Percentiles rank a stretch among this genome's conserved stretches.
Evolutionary conservation across 2,329 filamentous ascomycete genomes (phyloP).

Genomic region (Sporothrix sp.): DNA sequence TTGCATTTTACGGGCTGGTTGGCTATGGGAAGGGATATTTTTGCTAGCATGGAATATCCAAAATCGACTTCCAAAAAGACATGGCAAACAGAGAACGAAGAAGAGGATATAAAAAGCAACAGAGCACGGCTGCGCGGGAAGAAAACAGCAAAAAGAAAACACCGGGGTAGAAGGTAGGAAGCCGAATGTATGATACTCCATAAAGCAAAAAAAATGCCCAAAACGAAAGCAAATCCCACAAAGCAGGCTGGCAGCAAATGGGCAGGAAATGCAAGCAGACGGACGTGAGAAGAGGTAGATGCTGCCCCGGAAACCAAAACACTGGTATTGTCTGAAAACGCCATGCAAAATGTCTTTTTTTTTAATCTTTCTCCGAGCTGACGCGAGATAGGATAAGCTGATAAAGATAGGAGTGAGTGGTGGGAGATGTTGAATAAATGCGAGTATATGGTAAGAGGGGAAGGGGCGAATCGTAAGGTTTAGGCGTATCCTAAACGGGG

Average conservation of each 20-base stretch:
- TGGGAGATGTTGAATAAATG: constrained; percentile 11
- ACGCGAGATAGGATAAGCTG: background rate
- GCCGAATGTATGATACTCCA: constrained; percentile 4
- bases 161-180: background rate
- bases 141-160: background rate
- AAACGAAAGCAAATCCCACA: background rate
- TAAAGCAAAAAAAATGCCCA: constrained; percentile 1
- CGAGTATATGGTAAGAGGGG: constrained; percentile 8
- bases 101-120: background rate
- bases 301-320: constrained; percentile 1
- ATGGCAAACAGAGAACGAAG: background rate
- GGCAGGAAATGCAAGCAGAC: background rate
- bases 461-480: background rate
- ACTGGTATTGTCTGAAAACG: background rate
- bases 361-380: constrained; percentile 1
- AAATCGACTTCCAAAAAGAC: background rate
- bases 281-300: background rate
- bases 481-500: background rate
- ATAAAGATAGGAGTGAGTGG: constrained; percentile 15
- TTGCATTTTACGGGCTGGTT: constrained; percentile 6
- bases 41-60: constrained; percentile 5
- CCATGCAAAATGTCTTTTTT: constrained; percentile 3
- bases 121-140: too few species aligned
- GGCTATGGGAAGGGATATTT: constrained; percentile 1
- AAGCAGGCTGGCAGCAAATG: background rate